These are phyloP conservation scores for Xylaria sp. DNA, from an alignment of 2,329 filamentous ascomycete species.

Conservation along the genomic window DNA sequence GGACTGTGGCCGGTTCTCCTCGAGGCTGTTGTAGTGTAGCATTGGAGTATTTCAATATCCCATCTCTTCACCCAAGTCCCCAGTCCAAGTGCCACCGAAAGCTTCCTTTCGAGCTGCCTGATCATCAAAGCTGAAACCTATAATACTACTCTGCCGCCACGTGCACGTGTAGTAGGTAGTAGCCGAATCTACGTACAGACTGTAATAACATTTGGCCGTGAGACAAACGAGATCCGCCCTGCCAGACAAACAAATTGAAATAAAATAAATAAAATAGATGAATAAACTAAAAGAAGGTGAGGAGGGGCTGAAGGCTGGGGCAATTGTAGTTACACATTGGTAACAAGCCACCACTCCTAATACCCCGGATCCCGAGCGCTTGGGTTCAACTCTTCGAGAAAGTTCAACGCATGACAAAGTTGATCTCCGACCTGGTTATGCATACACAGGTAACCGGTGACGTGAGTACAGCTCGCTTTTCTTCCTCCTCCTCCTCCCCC, in stretches of 20 bases:
- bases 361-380: constrained; percentile 32
- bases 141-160: constrained; percentile 22
- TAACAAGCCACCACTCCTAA: not conserved
- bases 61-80: not conserved
- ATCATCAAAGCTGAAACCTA: constrained; percentile 17
- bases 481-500: constrained; percentile 2
- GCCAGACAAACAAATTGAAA: too few species aligned
- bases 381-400: constrained; percentile 19
- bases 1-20: too few species aligned
- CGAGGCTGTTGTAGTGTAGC: not conserved
- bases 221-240: not conserved
- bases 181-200: not conserved
- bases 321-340: constrained; percentile 10
- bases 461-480: constrained; percentile 4
- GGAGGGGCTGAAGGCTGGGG: constrained; percentile 16
- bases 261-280: too few species aligned
- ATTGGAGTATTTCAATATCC: not conserved
- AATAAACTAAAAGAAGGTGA: not conserved
- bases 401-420: constrained; percentile 28
- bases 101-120: not conserved
- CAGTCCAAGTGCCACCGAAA: not conserved
- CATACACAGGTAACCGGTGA: constrained; percentile 13
- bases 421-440: constrained; percentile 7
- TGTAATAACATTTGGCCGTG: constrained; percentile 3
- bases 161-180: constrained; percentile 20